Base-by-base conservation (phyloP, 768 basidiomycete species). In the Mycena pura region DNA sequence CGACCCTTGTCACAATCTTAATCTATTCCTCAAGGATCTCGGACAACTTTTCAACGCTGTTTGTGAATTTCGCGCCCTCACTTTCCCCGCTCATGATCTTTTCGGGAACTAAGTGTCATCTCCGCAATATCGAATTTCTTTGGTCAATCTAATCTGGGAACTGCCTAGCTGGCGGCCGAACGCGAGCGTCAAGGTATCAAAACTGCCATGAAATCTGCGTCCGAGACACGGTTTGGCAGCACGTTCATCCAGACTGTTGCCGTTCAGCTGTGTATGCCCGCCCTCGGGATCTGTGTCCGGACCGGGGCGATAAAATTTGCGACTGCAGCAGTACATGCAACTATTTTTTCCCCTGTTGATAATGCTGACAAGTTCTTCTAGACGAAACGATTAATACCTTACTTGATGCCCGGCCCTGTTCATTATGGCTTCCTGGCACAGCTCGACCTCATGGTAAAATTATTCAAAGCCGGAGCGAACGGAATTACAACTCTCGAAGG, bases 1-100 rank as follows among this genome's bases (percentile, higher is more conserved):
- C 19, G 72, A 75, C 55, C 71, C 71, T 9, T 76, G 72, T 47
- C 71, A 75, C 32, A 68, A 73, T 40, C 56, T 75, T 0, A 74
- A 70, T 57, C 52, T 75, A 2, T 65, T 68, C 10, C 39, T 72
- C 28, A 77, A 74, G 50, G 70, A 74, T 47, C 38, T 73, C 34
- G 72, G 71, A 6, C 73, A 73, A 43, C 56, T 71, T 5, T 72
- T 74, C 59, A 70, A 72, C 63, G 56, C 50, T 1, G 72, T 74
- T 40, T 27, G 65, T 25, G 9, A 5, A 57, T 31, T 36, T 24
- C 19, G 39, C 29, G 17, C 25, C 6, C 24, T 17, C 9, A 45
- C 28, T 21, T n/a, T 61, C 19, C 31, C 31, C 45, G 48, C 50
- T 56, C 47, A 58, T 17, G 7, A 14, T 29, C 13, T 64, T n/a